Conservation (phyloP, 345 rosid species). For the Kernera saxatilis region DNA sequence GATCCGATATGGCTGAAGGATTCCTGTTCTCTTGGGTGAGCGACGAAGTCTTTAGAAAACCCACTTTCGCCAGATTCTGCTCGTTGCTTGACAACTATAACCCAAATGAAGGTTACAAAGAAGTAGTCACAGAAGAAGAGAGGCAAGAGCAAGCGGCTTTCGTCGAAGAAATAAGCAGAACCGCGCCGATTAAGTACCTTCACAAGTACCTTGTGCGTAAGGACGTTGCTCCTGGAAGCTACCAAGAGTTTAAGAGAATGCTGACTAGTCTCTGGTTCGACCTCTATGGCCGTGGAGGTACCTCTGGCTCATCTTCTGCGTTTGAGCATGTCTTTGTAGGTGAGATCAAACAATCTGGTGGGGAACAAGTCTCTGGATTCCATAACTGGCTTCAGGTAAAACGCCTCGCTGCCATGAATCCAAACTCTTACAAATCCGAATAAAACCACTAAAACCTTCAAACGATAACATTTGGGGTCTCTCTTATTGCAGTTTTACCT, state of each 20-base stretch:
- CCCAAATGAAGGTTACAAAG: conserved; percentile 68
- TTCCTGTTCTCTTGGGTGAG: conserved; percentile 58
- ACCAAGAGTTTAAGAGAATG: conserved; percentile 66
- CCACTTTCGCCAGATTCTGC: conserved; percentile 78
- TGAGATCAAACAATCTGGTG: conserved; percentile 74
- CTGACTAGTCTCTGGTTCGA: conserved; percentile 79
- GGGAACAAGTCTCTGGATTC: conserved; percentile 77
- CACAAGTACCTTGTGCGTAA: conserved; percentile 59
- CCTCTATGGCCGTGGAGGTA: conserved; percentile 81
- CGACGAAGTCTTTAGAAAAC: conserved; percentile 64
- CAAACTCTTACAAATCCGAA: not conserved
- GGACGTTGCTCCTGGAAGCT: conserved; percentile 56
- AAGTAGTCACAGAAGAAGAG: conserved; percentile 79
- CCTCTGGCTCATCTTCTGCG: conserved; percentile 80
- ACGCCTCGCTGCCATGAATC: not conserved
- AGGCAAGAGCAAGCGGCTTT: conserved; percentile 85
- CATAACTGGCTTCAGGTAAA: conserved; percentile 96
- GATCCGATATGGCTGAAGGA: conserved; percentile 76
- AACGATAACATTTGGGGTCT: not conserved
- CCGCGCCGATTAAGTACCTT: conserved; percentile 77
- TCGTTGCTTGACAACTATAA: conserved; percentile 91
- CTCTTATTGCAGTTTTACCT: conserved; percentile 50
- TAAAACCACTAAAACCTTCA: not conserved
- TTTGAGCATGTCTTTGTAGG: conserved; percentile 98
- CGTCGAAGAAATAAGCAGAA: conserved; percentile 89